Evolutionary conservation across 1,284 basidiomycete genomes (phyloP).

Genomic region (Rhizopogon parksii): DNA sequence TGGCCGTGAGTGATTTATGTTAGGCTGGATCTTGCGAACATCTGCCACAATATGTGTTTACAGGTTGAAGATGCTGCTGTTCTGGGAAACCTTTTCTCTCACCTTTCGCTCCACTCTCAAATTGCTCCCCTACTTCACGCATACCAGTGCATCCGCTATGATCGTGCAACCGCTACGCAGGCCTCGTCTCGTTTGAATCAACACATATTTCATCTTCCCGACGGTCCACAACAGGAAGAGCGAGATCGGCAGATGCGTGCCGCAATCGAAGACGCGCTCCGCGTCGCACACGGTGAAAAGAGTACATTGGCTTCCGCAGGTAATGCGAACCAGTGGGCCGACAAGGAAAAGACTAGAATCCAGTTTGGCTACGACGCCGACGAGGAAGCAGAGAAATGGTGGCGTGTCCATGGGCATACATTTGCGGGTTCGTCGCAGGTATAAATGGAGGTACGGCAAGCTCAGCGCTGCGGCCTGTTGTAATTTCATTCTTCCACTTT

Average conservation of each 20-base stretch:
- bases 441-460: background rate
- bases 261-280: conserved; percentile 38
- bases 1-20: conserved; percentile 39
- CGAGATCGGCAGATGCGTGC: conserved; percentile 45
- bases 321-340: conserved; percentile 47
- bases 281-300: conserved; percentile 15
- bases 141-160: conserved; percentile 45
- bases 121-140: conserved; percentile 42
- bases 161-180: conserved; percentile 43
- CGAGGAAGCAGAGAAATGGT: conserved; percentile 42
- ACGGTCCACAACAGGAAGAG: conserved; percentile 45
- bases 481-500: background rate
- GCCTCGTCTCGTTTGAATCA: conserved; percentile 43
- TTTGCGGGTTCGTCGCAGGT: background rate
- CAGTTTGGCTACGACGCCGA: conserved; percentile 50
- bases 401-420: conserved; percentile 25
- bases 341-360: conserved; percentile 35
- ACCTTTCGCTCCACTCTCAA: conserved; percentile 35
- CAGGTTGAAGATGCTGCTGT: conserved; percentile 61
- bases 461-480: background rate
- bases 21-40: background rate
- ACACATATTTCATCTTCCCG: conserved; percentile 45
- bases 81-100: conserved; percentile 52
- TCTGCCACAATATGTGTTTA: background rate
- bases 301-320: conserved; percentile 17